phyloP scores from a whole-genome alignment of 2,329 filamentous ascomycete species.

The Phaeosphaeria sp. region DNA sequence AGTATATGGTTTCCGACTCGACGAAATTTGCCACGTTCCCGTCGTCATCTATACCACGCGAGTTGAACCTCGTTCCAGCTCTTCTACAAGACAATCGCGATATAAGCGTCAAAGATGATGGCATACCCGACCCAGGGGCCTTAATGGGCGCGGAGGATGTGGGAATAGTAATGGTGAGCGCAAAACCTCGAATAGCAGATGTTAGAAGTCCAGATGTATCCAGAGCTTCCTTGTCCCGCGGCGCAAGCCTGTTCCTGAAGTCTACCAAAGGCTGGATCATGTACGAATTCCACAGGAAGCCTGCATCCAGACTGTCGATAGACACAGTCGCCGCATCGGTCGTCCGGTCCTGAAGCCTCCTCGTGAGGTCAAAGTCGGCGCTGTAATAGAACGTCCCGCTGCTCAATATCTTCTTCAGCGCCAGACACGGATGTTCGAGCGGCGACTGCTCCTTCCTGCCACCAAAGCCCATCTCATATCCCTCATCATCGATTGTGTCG shows the following conservation, averaged over 20 bases:
- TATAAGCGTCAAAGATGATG: conserved; percentile 86
- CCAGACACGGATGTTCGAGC: conserved; percentile 86
- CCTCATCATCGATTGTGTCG: conserved; percentile 62
- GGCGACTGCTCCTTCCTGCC: conserved; percentile 71
- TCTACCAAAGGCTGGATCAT: conserved; percentile 94
- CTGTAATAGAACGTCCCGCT: conserved; percentile 98
- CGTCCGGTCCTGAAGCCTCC: conserved; percentile 87
- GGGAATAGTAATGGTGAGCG: conserved; percentile 83
- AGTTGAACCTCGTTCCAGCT: conserved; percentile 94
- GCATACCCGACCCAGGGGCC: conserved; percentile 70
- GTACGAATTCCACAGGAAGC: conserved; percentile 97
- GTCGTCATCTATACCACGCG: conserved; percentile 96
- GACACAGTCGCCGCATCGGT: conserved; percentile 81
- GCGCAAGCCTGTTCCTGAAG: conserved; percentile 82
- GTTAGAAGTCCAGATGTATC: conserved; percentile 89
- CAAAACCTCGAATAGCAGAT: conserved; percentile 92
- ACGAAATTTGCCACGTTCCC: conserved; percentile 98
- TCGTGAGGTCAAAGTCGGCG: conserved; percentile 96
- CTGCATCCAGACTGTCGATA: conserved; percentile 89
- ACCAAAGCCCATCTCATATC: conserved; percentile 58
- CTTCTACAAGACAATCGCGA: conserved; percentile 88
- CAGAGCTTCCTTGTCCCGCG: conserved; percentile 76
- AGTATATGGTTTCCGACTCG: conserved; percentile 94
- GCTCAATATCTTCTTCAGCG: conserved; percentile 88
- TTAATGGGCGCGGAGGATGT: conserved; percentile 75